These are phyloP conservation scores for Teratosphaeria zuluensis DNA, from an alignment of 2,329 filamentous ascomycete species.

Conservation along the genomic window DNA sequence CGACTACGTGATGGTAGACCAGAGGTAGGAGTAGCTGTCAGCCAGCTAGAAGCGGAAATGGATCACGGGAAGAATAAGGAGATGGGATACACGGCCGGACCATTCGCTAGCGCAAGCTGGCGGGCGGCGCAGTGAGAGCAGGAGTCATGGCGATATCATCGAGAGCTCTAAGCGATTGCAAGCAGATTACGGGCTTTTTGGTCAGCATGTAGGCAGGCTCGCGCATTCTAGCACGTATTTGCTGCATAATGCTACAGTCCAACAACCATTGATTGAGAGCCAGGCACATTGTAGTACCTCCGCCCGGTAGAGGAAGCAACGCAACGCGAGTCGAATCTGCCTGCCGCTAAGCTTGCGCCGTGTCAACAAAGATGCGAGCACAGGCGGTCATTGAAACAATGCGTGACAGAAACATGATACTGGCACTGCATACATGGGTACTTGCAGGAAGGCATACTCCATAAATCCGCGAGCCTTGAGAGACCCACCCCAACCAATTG, in stretches of 20 bases:
- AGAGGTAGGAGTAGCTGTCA: background rate
- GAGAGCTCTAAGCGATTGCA: background rate
- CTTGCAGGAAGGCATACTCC: no score
- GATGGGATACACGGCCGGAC: background rate
- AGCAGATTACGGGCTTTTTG: background rate
- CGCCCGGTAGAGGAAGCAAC: background rate
- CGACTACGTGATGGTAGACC: conserved; percentile 26
- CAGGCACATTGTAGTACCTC: background rate
- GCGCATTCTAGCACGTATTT: background rate
- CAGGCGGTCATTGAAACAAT: no score
- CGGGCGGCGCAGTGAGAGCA: background rate
- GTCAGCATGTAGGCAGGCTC: background rate
- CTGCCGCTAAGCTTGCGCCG: background rate
- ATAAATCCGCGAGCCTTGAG: background rate
- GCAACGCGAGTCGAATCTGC: background rate
- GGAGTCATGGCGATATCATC: background rate
- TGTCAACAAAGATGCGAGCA: background rate
- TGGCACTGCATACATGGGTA: no score
- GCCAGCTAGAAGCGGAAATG: background rate
- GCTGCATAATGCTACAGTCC: background rate
- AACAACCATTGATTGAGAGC: background rate
- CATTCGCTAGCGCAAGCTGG: background rate
- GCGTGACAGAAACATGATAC: background rate
- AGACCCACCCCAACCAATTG: no score
- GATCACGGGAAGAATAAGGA: background rate